Conservation (phyloP, 1,284 basidiomycete species). For the Ustilago nuda region DNA sequence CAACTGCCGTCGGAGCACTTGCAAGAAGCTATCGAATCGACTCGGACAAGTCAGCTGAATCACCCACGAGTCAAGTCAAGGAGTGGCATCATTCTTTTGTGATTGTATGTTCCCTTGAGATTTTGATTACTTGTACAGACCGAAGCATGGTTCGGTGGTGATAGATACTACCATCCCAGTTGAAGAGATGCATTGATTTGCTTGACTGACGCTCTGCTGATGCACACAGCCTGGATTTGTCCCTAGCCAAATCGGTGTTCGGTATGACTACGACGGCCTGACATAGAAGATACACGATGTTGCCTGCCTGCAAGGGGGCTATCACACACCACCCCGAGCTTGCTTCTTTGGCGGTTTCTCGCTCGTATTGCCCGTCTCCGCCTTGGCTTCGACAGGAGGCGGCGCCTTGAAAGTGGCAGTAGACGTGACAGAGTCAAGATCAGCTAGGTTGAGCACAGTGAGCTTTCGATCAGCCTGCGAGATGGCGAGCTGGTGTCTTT, state of each 20-base stretch:
- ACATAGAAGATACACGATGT: too few relatives aligned
- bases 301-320: background rate
- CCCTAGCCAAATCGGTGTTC: too few relatives aligned
- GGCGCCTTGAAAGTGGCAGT: conserved; percentile 31
- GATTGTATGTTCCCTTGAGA: background rate
- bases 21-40: too few relatives aligned
- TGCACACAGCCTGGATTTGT: too few relatives aligned
- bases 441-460: conserved; percentile 56
- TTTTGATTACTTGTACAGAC: background rate
- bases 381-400: conserved; percentile 22
- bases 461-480: conserved; percentile 63
- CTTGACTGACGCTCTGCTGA: background rate
- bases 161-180: background rate
- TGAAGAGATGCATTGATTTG: background rate
- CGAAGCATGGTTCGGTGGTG: conserved; percentile 1
- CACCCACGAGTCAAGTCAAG: background rate
- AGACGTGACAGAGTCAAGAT: conserved; percentile 36
- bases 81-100: background rate
- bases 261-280: too few relatives aligned
- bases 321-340: conserved; percentile 33
- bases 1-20: too few relatives aligned
- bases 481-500: conserved; percentile 59
- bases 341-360: conserved; percentile 47
- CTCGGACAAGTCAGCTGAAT: background rate
- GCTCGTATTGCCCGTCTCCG: conserved; percentile 22